Conservation (phyloP, 345 rosid species). For the Ceriops decandra region DNA sequence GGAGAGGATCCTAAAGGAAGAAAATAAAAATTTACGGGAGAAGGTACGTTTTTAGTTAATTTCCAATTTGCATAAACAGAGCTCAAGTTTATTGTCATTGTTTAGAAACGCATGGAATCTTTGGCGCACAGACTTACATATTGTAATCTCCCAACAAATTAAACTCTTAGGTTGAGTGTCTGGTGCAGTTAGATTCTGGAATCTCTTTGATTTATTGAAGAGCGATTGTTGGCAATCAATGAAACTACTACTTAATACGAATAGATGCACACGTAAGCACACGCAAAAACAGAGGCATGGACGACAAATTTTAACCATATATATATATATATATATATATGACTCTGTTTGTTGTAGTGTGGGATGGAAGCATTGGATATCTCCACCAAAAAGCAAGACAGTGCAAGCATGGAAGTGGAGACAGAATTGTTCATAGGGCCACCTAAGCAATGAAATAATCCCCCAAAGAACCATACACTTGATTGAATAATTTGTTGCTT, state of each 20-base stretch:
- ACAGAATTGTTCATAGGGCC: conserved; percentile 74
- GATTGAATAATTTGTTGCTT: neutral
- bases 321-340: neutral
- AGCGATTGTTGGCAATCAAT: no score
- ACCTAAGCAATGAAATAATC: conserved; percentile 35
- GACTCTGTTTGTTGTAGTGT: conserved; percentile 25
- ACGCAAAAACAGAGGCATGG: neutral
- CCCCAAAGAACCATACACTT: conserved; percentile 1
- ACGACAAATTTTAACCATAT: neutral
- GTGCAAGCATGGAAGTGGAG: conserved; percentile 55
- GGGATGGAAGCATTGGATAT: conserved; percentile 21
- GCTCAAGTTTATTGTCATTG: neutral
- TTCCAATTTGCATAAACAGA: neutral
- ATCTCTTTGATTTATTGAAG: no score
- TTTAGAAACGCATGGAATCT: no score
- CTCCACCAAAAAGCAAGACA: conserved; percentile 10
- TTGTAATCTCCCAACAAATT: no score
- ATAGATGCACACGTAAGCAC: neutral
- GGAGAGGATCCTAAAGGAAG: conserved; percentile 54
- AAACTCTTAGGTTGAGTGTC: no score
- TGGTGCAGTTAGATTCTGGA: no score
- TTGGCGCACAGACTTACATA: no score
- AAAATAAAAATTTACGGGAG: conserved; percentile 44
- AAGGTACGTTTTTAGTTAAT: conserved; percentile 33
- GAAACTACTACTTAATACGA: no score